phyloP scores from a whole-genome alignment of 345 rosid species.

The Acer yangbiense region DNA sequence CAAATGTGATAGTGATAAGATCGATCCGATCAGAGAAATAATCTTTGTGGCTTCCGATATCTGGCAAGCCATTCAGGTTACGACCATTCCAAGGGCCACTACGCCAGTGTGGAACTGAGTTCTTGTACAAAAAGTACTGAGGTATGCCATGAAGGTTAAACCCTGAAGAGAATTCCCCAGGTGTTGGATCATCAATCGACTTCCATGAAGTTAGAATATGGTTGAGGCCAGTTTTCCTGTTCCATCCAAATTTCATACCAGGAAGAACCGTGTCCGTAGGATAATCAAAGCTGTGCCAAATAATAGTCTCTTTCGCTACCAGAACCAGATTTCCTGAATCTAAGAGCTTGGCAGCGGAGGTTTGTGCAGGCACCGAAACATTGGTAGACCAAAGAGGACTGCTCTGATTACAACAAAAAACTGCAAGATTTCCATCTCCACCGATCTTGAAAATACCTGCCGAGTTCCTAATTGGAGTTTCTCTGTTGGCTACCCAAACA shows the following conservation, averaged over 20 bases:
- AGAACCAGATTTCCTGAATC: constrained; percentile 36
- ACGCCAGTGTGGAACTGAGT: background rate
- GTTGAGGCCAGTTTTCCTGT: constrained; percentile 21
- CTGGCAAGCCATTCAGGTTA: background rate
- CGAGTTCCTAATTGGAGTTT: constrained; percentile 19
- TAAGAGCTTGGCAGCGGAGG: constrained; percentile 18
- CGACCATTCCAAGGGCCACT: constrained; percentile 22
- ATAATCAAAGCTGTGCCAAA: constrained; percentile 44
- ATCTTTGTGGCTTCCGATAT: background rate
- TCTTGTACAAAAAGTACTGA: constrained; percentile 1
- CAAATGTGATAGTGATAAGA: background rate
- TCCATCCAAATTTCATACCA: constrained; percentile 24
- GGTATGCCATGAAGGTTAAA: constrained; percentile 13
- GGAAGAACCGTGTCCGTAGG: constrained; percentile 27
- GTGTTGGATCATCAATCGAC: constrained; percentile 24
- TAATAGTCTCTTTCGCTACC: background rate
- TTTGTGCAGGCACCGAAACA: background rate
- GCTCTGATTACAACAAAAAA: background rate
- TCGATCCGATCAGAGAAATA: background rate
- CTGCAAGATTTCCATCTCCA: constrained; percentile 22
- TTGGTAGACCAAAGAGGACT: constrained; percentile 27
- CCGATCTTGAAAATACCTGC: constrained; percentile 13
- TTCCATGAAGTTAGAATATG: constrained; percentile 32
- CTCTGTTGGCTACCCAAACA: constrained; percentile 37
- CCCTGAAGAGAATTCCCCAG: constrained; percentile 11